phyloP scores from a whole-genome alignment of 169 alveolate species.

The Cryptosporidium muris region DNA sequence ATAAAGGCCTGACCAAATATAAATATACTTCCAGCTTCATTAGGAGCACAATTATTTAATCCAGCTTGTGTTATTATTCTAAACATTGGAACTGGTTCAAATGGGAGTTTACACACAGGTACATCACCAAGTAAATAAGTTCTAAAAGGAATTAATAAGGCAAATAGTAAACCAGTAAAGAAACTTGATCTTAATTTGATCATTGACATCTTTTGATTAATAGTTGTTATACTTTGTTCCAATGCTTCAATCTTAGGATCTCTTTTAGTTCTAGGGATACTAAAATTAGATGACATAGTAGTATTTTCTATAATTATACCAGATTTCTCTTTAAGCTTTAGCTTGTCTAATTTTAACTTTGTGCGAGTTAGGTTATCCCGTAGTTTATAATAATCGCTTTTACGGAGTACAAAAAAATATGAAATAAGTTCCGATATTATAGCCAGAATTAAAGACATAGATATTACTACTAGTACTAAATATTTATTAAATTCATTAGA shows the following conservation, averaged over 20 bases:
- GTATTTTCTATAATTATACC: slow-evolving; percentile 62
- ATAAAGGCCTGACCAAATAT: slow-evolving; percentile 70
- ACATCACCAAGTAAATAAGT: slow-evolving; percentile 38
- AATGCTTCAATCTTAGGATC: slow-evolving; percentile 54
- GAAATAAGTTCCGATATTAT: slow-evolving; percentile 38
- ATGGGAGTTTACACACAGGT: slow-evolving; percentile 62
- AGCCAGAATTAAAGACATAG: slow-evolving; percentile 6
- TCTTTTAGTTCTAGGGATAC: slow-evolving; percentile 1
- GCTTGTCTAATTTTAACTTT: slow-evolving; percentile 37
- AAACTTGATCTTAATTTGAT: slow-evolving; percentile 54
- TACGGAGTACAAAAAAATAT: slow-evolving; percentile 35
- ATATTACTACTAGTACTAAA: slow-evolving; percentile 31
- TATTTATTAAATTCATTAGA: slow-evolving; percentile 33
- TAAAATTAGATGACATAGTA: slow-evolving; percentile 32
- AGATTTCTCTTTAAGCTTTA: slow-evolving; percentile 32
- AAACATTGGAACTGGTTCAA: slow-evolving; percentile 37
- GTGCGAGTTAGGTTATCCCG: slow-evolving; percentile 35
- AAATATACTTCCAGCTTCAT: slow-evolving; percentile 71
- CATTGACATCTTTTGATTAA: slow-evolving; percentile 38
- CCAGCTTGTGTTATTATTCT: slow-evolving; percentile 69
- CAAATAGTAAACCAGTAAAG: slow-evolving; percentile 49
- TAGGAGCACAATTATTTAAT: slow-evolving; percentile 9
- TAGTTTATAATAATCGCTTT: slow-evolving; percentile 22
- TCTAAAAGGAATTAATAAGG: slow-evolving; percentile 20
- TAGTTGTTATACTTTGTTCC: slow-evolving; percentile 41